These are phyloP conservation scores for Pseudonectria foliicola DNA, from an alignment of 2,329 filamentous ascomycete genomes.

Conservation along the genomic window DNA sequence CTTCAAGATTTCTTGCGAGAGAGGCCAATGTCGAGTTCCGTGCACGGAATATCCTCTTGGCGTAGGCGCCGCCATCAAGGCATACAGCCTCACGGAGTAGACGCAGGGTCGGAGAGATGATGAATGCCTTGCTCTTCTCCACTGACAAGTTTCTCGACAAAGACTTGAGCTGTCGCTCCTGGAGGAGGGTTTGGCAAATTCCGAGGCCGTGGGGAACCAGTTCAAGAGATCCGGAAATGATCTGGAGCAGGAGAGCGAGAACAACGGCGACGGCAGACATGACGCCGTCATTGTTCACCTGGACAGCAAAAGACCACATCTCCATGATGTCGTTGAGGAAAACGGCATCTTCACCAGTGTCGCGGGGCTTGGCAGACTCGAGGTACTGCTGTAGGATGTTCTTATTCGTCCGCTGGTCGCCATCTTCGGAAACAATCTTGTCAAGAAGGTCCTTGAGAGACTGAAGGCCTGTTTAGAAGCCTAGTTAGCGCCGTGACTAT, in stretches of 20 bases:
- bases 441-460: conserved; percentile 68
- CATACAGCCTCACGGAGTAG: conserved; percentile 78
- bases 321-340: conserved; percentile 77
- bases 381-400: conserved; percentile 65
- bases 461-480: conserved; percentile 45
- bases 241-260: conserved; percentile 72
- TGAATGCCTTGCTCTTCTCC: conserved; percentile 74
- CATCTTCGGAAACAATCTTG: conserved; percentile 46
- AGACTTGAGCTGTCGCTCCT: conserved; percentile 73
- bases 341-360: conserved; percentile 40
- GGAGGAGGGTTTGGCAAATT: conserved; percentile 74
- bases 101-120: conserved; percentile 83
- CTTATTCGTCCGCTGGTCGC: conserved; percentile 34
- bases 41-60: conserved; percentile 68
- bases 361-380: conserved; percentile 43
- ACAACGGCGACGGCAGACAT: conserved; percentile 75
- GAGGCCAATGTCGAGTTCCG: conserved; percentile 74
- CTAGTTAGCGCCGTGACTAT: neutral
- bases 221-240: conserved; percentile 66
- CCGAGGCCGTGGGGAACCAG: conserved; percentile 68
- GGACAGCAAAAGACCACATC: conserved; percentile 77
- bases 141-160: conserved; percentile 72
- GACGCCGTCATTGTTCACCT: conserved; percentile 72
- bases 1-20: conserved; percentile 70
- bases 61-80: conserved; percentile 78